Conservation (phyloP, 176 grass and related monocot genomes). For the Oryza meyeriana region DNA sequence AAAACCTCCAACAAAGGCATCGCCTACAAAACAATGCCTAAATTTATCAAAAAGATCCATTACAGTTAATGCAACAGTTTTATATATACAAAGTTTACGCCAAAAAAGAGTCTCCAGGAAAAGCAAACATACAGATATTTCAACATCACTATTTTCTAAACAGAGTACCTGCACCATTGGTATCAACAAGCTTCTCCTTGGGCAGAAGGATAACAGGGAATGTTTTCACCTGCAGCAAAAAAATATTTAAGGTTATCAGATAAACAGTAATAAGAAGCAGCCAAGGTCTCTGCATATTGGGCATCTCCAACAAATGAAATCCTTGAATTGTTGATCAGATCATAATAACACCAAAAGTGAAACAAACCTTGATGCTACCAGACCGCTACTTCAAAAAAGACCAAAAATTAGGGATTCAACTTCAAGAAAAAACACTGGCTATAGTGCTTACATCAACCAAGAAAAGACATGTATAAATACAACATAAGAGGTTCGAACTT, state of each 20-base stretch:
- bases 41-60: background rate
- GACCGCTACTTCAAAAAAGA: background rate
- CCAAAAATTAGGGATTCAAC: background rate
- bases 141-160: background rate
- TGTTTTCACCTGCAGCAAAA: constrained; percentile 53
- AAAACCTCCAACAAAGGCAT: constrained; percentile 83
- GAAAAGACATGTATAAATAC: background rate
- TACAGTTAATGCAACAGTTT: background rate
- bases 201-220: constrained; percentile 90
- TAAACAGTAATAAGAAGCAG: background rate
- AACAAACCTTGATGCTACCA: background rate
- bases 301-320: background rate
- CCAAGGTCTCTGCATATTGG: background rate
- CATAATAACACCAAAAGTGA: background rate
- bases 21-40: constrained; percentile 36
- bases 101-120: background rate
- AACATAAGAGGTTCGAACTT: background rate
- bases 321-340: background rate
- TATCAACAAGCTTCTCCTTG: constrained; percentile 97
- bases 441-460: background rate
- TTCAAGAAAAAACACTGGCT: background rate
- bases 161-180: constrained; percentile 85
- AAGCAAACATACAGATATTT: background rate
- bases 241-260: background rate
- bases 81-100: background rate